Conservation (phyloP, 768 basidiomycete species). For the Leucosporidium creatinivorum region DNA sequence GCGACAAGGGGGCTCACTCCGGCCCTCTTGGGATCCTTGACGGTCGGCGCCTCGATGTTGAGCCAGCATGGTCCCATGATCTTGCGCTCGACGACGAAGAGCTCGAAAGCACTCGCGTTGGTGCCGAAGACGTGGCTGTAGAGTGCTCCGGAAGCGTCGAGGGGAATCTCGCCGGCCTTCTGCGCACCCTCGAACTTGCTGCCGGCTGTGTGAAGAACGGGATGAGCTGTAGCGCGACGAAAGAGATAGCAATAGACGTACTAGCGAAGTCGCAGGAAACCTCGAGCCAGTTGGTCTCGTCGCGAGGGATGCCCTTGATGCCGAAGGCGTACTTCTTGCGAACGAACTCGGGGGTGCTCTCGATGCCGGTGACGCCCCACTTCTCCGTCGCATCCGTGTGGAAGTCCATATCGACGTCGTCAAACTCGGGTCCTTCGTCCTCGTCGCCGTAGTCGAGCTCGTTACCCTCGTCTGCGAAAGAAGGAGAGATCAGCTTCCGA, state of each 20-base stretch:
- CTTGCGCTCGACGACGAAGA: slow-evolving; percentile 86
- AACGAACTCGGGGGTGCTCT: slow-evolving; percentile 60
- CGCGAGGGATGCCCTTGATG: slow-evolving; percentile 65
- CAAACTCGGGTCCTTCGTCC: slow-evolving; percentile 63
- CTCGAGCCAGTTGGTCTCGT: slow-evolving; percentile 81
- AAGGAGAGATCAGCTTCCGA: neutral
- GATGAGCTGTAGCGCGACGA: neutral
- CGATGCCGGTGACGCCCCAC: slow-evolving; percentile 63
- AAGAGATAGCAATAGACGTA: slow-evolving; percentile 42
- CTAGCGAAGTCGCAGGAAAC: slow-evolving; percentile 84
- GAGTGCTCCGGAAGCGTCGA: slow-evolving; percentile 66
- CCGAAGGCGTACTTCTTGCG: slow-evolving; percentile 89
- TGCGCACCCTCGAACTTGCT: slow-evolving; percentile 47
- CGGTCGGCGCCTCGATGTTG: slow-evolving; percentile 63
- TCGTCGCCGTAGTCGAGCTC: slow-evolving; percentile 43
- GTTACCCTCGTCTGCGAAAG: slow-evolving; percentile 26
- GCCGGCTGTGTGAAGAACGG: slow-evolving; percentile 1
- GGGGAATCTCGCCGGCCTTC: slow-evolving; percentile 56
- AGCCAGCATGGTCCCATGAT: slow-evolving; percentile 99
- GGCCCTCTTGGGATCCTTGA: slow-evolving; percentile 49
- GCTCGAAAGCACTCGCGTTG: slow-evolving; percentile 84
- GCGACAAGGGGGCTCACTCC: slow-evolving; percentile 55
- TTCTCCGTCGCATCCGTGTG: slow-evolving; percentile 60
- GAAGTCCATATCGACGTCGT: slow-evolving; percentile 76
- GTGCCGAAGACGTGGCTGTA: slow-evolving; percentile 85